Evolutionary conservation across 176 grass and related monocot species (phyloP), one percentile per base, ranked within the genome.

Genomic region (Triticum turgidum): DNA sequence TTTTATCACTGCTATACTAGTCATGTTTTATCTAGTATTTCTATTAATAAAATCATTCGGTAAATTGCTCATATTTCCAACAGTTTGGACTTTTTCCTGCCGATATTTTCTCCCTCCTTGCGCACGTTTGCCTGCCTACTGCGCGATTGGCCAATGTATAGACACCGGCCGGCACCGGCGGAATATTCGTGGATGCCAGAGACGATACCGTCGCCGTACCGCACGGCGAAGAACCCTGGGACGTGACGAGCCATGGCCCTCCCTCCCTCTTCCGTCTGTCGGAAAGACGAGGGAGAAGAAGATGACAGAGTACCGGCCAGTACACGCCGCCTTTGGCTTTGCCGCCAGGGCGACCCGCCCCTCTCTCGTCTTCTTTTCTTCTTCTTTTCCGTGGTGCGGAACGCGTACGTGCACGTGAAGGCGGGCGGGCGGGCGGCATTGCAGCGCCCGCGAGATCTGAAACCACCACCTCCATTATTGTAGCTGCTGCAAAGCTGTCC

Each of bases 401-500:
- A 80, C 81, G 47, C 74, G 74, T 77, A 33, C 73, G 25, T 38
- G 69, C 80, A 69, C 66, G 85, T 80, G 89, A 80, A 58, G 65
- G 7, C 32, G 39, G 39, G 39, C 41, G 7, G 41, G 45, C 4
- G 52, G 18, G 47, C 22, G 61, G 63, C 30, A 11, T 9, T 18
- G 27, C 54, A 21, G 24, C 20, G 18, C 5, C 45, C 34, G 63
- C 73, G 34, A 83, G 80, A 87, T 87, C 89, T 87, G 80, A 87
- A 87, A 22, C 21, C 29, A 17, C 17, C 68, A 12, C 17, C 67
- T 34, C 20, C 85, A 91, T 85, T 88, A 85, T 88, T 85, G 81
- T 44, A 73, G 35, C 58, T 21, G 35, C 58, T 4, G n/a, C 65
- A 52, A 80, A 90, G 75, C 58, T 54, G 61, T 22, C 41, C 56